Conservation (phyloP, 225 moss, liverwort and hornwort genomes). For the Pseudoscleropodium purum region DNA sequence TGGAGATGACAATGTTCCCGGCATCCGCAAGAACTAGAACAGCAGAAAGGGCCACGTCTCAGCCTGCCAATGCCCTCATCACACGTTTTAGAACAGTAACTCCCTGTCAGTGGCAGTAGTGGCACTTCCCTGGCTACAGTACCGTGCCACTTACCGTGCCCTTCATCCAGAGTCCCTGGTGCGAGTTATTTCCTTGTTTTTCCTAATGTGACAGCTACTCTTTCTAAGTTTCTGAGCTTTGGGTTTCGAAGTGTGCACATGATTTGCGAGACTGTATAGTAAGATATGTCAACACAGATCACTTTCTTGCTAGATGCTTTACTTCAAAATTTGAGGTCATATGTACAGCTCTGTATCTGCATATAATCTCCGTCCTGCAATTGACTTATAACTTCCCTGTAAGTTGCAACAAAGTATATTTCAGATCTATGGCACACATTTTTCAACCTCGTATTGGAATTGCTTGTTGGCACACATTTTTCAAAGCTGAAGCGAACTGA, state of each 20-base stretch:
- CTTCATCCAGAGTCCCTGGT: neutral
- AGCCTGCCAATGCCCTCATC: neutral
- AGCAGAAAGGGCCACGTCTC: neutral
- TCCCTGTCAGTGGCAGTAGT: neutral
- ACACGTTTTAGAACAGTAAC: neutral
- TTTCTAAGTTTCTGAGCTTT: neutral
- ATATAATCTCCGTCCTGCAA: neutral
- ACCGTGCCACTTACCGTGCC: neutral
- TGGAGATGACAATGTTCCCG: neutral
- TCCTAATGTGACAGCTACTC: too few species aligned
- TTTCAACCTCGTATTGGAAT: neutral
- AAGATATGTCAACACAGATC: neutral
- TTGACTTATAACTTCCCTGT: neutral
- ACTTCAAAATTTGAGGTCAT: neutral
- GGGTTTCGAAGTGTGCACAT: neutral
- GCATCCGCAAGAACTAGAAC: neutral
- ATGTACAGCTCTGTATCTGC: neutral
- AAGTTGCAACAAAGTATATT: neutral
- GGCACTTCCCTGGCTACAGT: neutral
- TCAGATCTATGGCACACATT: neutral
- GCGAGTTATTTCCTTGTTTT: neutral
- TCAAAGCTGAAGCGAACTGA: neutral
- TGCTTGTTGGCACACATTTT: neutral
- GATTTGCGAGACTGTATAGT: neutral
- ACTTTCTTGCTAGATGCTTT: neutral